phyloP scores from a whole-genome alignment of 2,329 filamentous ascomycete species.

The Cercospora zeae-maydis region DNA sequence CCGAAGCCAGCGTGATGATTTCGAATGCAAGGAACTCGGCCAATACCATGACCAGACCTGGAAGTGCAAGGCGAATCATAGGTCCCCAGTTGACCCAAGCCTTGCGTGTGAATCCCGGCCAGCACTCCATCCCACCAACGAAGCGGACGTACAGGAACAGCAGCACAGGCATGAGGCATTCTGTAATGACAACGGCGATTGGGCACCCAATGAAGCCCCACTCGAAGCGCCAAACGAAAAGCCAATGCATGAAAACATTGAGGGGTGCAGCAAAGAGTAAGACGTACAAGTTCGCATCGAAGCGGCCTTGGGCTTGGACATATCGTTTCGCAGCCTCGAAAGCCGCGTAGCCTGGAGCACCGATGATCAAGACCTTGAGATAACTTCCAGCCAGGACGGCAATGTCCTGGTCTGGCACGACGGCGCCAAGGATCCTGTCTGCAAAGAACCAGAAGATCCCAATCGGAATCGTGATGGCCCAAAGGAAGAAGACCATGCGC shows the following conservation, averaged over 20 bases:
- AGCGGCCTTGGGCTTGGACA: constrained; percentile 83
- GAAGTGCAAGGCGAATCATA: constrained; percentile 83
- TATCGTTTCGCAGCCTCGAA: constrained; percentile 83
- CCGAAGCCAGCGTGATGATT: constrained; percentile 77
- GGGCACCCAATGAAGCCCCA: constrained; percentile 75
- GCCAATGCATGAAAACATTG: constrained; percentile 76
- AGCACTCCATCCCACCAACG: constrained; percentile 69
- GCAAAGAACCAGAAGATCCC: constrained; percentile 67
- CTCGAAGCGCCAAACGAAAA: constrained; percentile 65
- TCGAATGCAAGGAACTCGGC: constrained; percentile 87
- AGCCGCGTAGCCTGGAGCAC: constrained; percentile 69
- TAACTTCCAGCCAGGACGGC: constrained; percentile 70
- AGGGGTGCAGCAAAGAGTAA: constrained; percentile 77
- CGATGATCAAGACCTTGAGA: constrained; percentile 64
- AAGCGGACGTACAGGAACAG: constrained; percentile 71
- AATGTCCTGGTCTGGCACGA: constrained; percentile 69
- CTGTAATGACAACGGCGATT: constrained; percentile 70
- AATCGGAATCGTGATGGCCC: constrained; percentile 68
- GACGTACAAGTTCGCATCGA: constrained; percentile 77
- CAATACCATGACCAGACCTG: constrained; percentile 89
- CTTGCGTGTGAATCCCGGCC: constrained; percentile 71
- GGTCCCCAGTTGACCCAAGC: constrained; percentile 72
- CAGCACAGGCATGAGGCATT: constrained; percentile 69
- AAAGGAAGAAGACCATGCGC: constrained; percentile 75
- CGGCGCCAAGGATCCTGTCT: constrained; percentile 57